Evolutionary conservation across 768 basidiomycete species (phyloP), one percentile per base, ranked within the genome.

Genomic region (Phaffia australis): DNA sequence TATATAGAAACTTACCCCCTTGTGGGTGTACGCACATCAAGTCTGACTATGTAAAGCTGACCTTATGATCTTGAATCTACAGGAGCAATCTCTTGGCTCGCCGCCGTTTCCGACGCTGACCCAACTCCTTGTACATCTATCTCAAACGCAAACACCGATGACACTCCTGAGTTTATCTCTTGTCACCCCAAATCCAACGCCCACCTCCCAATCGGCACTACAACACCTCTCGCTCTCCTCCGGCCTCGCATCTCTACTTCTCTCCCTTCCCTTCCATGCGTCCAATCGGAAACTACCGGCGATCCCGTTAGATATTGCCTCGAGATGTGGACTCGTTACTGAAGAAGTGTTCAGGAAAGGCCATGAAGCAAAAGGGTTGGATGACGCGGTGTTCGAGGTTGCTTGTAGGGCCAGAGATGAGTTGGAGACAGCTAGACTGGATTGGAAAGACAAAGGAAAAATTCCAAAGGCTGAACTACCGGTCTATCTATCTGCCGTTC

Each of bases 331-430:
- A 23, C 85, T 90, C 23, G 82, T 79, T 69, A 88, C 89, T 74
- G 88, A 92, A 73, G 85, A 87, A 19, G 83, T 91, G 19, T 84
- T 89, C 72, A 65, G 73, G 21, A 29, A 50, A 18, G 70, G 71
- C n/a, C 80, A 83, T 54, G 77, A 78, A 42, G 84, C 84, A 5
- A 84, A 81, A 56, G 86, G 83, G 1, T 78, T 91, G 19, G 83
- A 83, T 58, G 85, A 88, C 67, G 88, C 89, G 0, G 86, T 88
- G 32, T 92, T 83, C 72, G 87, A 89, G 72, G 84, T 90, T 75
- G 89, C 89, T 46, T 85, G 84, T 11, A 74, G 85, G 27, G 89
- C 87, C 32, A 86, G 89, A 75, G 87, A 89, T 76, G 84, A 91
- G 74, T 74, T 92, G 70, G 76, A 82, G 65, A 87, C 87, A 2